Percentiles rank a stretch among this genome's conserved stretches.
Evolutionary conservation across 1,284 basidiomycete species (phyloP).

Genomic region (Microbotryum scabiosae): DNA sequence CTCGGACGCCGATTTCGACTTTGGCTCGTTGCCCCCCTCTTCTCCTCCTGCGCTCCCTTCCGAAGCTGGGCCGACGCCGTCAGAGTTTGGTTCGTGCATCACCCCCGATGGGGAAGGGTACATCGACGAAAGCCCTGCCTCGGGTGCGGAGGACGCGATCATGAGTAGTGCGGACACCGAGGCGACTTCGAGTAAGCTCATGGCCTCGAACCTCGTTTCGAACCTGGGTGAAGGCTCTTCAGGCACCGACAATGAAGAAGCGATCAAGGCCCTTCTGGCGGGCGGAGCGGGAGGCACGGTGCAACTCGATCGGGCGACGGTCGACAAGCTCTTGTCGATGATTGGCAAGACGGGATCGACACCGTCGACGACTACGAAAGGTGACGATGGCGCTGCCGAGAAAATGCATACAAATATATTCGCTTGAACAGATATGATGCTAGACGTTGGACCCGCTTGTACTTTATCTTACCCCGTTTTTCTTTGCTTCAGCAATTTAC

Average conservation of each 20-base stretch:
- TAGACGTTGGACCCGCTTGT: background rate
- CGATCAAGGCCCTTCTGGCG: conserved; percentile 11
- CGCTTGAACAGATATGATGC: too few species aligned
- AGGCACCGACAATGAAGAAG: conserved; percentile 14
- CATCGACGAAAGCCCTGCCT: conserved; percentile 2
- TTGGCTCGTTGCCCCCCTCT: conserved; percentile 26
- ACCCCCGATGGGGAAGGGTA: conserved; percentile 26
- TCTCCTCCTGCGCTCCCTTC: conserved; percentile 25
- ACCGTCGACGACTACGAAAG: too few species aligned
- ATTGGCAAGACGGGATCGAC: background rate
- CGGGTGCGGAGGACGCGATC: background rate
- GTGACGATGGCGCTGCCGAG: too few species aligned
- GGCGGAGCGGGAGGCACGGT: conserved; percentile 7
- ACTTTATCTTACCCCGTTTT: background rate
- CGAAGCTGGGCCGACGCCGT: conserved; percentile 26
- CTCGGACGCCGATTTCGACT: conserved; percentile 19
- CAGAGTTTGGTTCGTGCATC: conserved; percentile 24
- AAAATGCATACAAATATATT: too few species aligned
- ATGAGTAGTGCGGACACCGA: conserved; percentile 1
- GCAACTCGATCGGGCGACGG: conserved; percentile 23
- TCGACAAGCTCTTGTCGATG: conserved; percentile 19
- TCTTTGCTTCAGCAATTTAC: background rate
- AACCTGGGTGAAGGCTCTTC: conserved; percentile 11
- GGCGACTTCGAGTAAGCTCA: background rate
- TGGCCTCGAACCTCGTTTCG: conserved; percentile 2